Base-by-base conservation (phyloP, 2,329 filamentous ascomycete species). In the Trichoderma arundinaceum region DNA sequence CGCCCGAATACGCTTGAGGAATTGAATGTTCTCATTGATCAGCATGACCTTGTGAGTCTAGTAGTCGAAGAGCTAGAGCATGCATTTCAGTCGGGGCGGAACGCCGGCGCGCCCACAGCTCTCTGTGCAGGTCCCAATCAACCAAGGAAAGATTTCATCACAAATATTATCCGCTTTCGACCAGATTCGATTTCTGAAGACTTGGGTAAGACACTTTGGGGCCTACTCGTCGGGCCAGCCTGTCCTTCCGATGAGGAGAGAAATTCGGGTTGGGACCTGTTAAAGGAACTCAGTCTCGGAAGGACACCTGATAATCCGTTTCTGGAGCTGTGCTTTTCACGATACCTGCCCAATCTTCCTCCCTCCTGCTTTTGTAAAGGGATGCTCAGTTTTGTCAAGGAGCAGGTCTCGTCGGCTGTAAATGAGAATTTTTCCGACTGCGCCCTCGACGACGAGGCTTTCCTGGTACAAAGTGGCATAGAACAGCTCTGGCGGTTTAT, bases 401-500 rank as follows among this genome's bases (percentile, higher is more conserved):
- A 82, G 41, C 79, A 79, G 10, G 76, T 88, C 13, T 66, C 83
- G 35, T 79, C 80, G 5, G 78, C 83, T 44, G 77, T 86, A 5
- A 80, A 81, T 39, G 79, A 82, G 39, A 33, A 44, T 38, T 70
- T 73, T 6, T 73, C 74, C 28, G 80, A 80, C 22, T 79, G 83
- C 56, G 73, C 82, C 19, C 76, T 87, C 22, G 82, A 86, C 64
- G 83, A 86, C 52, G 79, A 82, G 7, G 78, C 81, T n/a, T 77
- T 81, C 10, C 74, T 86, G 33, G 79, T 84, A 69, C 84, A 81
- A 67, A 84, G 77, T 69, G 86, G 79, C 32, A 81, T 85, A 49
- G 90, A 95, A 70, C 85, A 93, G 65, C 80, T 97, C n/a, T 97
- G 94, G 94, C 86, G 88, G 28, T 86, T 97, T 71, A 87, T 94